Percentiles rank a stretch among this genome's conserved stretches.
Conservation (phyloP, 495 filamentous ascomycete species). For the Hypoxylon rickii region DNA sequence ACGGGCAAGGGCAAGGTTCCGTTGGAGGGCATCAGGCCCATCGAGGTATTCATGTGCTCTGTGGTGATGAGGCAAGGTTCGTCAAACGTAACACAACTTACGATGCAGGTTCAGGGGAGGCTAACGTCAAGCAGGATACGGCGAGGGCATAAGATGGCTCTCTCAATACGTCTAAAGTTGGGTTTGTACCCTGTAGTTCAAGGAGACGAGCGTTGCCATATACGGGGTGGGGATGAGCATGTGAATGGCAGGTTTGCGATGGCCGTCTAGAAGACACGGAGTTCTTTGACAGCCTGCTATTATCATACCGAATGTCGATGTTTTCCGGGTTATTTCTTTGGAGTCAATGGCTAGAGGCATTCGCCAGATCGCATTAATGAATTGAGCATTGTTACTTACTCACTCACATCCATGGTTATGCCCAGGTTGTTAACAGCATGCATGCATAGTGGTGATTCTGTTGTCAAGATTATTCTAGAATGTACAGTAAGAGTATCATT, state of each 20-base stretch:
- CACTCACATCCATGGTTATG: not conserved
- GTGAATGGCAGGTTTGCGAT: slow-evolving; percentile 14
- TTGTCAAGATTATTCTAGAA: not conserved
- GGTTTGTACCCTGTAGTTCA: not conserved
- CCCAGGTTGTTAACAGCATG: not conserved
- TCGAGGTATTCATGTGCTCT: slow-evolving; percentile 99
- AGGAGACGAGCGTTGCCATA: slow-evolving; percentile 2
- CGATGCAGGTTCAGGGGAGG: not conserved
- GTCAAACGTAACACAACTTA: slow-evolving; percentile 32
- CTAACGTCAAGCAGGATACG: slow-evolving; percentile 58
- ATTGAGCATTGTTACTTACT: slow-evolving; percentile 27
- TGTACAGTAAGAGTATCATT: not conserved
- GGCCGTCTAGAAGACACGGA: slow-evolving; percentile 28
- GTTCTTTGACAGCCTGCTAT: slow-evolving; percentile 36
- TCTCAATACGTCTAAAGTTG: slow-evolving; percentile 72
- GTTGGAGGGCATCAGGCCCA: slow-evolving; percentile 89
- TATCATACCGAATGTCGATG: slow-evolving; percentile 37
- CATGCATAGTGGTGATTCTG: not conserved
- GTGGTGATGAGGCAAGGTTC: slow-evolving; percentile 95
- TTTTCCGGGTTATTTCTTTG: slow-evolving; percentile 41
- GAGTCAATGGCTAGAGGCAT: slow-evolving; percentile 44
- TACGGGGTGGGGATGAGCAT: slow-evolving; percentile 9
- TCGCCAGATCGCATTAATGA: slow-evolving; percentile 38
- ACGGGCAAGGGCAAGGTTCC: slow-evolving; percentile 98
- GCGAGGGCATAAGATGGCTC: slow-evolving; percentile 79